A percentile compares a stretch with the other conserved stretches of the same genome.
phyloP scores from a whole-genome alignment of 768 basidiomycete species.

The Termitomyces titanicus region DNA sequence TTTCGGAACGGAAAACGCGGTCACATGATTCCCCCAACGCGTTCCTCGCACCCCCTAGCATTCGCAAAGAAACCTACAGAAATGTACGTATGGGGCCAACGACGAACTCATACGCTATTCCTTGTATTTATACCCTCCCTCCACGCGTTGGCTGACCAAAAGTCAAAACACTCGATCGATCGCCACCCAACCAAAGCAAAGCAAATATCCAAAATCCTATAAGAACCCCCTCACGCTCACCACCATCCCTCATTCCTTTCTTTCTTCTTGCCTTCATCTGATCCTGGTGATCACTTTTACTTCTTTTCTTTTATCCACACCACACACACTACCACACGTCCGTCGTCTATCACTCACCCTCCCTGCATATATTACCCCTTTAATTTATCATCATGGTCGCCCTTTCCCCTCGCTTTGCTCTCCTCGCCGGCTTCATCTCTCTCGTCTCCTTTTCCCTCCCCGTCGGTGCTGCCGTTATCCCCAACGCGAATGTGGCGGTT shows the following conservation, averaged over 20 bases:
- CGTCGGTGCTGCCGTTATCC: conserved; percentile 38
- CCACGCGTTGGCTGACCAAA: conserved; percentile 10
- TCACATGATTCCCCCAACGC: conserved; percentile 11
- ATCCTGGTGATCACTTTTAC: conserved; percentile 52
- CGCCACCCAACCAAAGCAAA: conserved; percentile 16
- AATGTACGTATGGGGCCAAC: not conserved
- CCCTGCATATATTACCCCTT: not conserved
- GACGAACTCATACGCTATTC: too few relatives aligned
- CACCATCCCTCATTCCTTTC: conserved; percentile 20
- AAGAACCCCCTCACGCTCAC: conserved; percentile 19
- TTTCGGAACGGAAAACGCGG: not conserved
- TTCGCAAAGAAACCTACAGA: not conserved
- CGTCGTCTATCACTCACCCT: conserved; percentile 18
- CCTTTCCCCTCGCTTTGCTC: conserved; percentile 43
- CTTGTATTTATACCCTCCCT: too few relatives aligned
- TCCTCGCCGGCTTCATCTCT: conserved; percentile 41
- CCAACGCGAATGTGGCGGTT: conserved; percentile 9
- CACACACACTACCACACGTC: conserved; percentile 20
- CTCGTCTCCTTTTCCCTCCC: conserved; percentile 37
- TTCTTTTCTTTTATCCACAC: not conserved
- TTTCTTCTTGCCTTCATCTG: conserved; percentile 36
- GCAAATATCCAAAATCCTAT: conserved; percentile 22
- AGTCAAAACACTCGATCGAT: conserved; percentile 15
- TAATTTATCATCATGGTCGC: conserved; percentile 40
- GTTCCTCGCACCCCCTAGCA: too few relatives aligned